A percentile compares a stretch with the other conserved stretches of the same genome.
Conservation (phyloP, 2,329 filamentous ascomycete genomes). For the Diaporthe ampelina region DNA sequence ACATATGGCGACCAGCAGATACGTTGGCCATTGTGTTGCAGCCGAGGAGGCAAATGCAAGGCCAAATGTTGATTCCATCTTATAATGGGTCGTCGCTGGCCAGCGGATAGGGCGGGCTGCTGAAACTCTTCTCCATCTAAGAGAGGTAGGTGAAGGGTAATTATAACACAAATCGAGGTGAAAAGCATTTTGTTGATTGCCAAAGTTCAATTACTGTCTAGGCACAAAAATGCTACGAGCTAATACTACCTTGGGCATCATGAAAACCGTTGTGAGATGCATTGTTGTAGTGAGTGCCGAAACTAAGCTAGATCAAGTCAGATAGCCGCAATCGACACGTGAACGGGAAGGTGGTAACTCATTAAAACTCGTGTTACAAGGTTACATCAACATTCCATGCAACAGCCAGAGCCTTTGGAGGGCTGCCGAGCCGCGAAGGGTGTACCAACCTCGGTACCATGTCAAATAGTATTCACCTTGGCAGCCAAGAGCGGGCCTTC, state of each 20-base stretch:
- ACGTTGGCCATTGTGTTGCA: slow-evolving; percentile 5
- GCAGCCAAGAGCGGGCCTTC: background rate
- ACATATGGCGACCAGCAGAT: background rate
- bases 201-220: background rate
- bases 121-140: background rate
- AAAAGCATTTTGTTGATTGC: background rate
- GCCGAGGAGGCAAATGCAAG: background rate
- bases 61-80: background rate
- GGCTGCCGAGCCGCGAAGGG: background rate
- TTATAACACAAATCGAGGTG: no score
- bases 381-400: background rate
- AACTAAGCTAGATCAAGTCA: slow-evolving; percentile 13
- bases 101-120: background rate
- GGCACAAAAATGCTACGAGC: background rate
- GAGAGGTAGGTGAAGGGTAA: no score
- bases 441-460: background rate
- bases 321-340: background rate
- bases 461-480: background rate
- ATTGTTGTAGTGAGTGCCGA: background rate
- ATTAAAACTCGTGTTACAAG: background rate
- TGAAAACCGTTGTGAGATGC: background rate
- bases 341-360: background rate
- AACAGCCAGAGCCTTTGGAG: background rate
- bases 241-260: background rate
- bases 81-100: background rate